A percentile compares a stretch with the other conserved stretches of the same genome.
phyloP scores from a whole-genome alignment of 164 flowering plant species.

The Amborella trichopoda region DNA sequence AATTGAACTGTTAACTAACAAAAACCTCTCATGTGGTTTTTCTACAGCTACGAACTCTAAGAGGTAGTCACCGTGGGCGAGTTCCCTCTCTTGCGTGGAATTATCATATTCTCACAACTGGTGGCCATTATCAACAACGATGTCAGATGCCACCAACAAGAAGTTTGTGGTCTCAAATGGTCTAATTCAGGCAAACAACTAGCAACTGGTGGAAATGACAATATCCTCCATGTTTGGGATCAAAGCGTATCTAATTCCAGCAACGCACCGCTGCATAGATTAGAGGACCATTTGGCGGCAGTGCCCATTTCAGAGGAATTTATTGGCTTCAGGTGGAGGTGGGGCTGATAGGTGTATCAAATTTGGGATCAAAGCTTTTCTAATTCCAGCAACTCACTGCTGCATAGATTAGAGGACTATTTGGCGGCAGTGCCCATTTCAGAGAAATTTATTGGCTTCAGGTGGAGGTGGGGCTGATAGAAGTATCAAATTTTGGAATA shows the following conservation, averaged over 20 bases:
- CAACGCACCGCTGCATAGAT: no score
- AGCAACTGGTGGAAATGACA: no score
- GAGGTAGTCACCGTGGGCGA: not conserved
- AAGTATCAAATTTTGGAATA: slow-evolving; percentile 59
- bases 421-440: slow-evolving; percentile 65
- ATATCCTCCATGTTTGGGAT: slow-evolving; percentile 7
- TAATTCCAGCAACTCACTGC: no score
- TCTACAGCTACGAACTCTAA: slow-evolving; percentile 1
- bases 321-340: no score
- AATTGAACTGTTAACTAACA: no score
- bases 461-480: slow-evolving; percentile 55
- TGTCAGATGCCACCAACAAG: slow-evolving; percentile 5
- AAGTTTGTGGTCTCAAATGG: slow-evolving; percentile 9
- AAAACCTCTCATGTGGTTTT: no score
- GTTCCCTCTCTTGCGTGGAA: slow-evolving; percentile 4
- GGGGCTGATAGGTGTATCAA: no score
- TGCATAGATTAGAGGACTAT: slow-evolving; percentile 54
- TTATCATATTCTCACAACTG: slow-evolving; percentile 3
- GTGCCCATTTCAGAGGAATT: no score
- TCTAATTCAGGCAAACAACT: slow-evolving; percentile 6
- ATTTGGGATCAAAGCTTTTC: no score
- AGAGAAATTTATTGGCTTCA: slow-evolving; percentile 45
- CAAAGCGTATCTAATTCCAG: no score
- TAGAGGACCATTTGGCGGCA: no score
- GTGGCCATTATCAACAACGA: not conserved